phyloP scores from a whole-genome alignment of 108 stramenopile genomes.

The Cyclotella atomus region DNA sequence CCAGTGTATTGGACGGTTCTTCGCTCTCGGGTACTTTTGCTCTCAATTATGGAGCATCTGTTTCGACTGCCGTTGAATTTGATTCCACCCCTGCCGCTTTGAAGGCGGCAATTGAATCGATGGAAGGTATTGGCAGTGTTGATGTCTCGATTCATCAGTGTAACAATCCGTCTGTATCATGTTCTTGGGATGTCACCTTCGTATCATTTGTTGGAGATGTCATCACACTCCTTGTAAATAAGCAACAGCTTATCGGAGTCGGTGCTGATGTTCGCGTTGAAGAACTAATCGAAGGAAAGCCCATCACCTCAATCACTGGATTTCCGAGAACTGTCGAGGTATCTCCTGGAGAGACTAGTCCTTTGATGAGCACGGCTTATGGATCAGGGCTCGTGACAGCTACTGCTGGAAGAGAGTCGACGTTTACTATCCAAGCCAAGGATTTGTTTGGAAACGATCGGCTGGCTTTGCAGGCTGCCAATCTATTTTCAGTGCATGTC shows the following conservation, averaged over 20 bases:
- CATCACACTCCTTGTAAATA: slow-evolving; percentile 32
- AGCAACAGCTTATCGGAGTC: slow-evolving; percentile 40
- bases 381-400: slow-evolving; percentile 66
- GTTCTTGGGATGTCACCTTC: slow-evolving; percentile 67
- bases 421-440: slow-evolving; percentile 73
- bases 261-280: slow-evolving; percentile 37
- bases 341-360: slow-evolving; percentile 52
- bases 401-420: slow-evolving; percentile 56
- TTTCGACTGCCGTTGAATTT: slow-evolving; percentile 34
- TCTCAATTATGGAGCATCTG: slow-evolving; percentile 16
- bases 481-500: slow-evolving; percentile 52
- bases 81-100: slow-evolving; percentile 37
- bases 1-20: slow-evolving; percentile 18
- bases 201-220: slow-evolving; percentile 31
- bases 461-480: slow-evolving; percentile 41
- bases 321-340: slow-evolving; percentile 59
- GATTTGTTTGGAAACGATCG: slow-evolving; percentile 74
- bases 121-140: slow-evolving; percentile 40
- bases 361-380: slow-evolving; percentile 56
- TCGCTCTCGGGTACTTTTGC: slow-evolving; percentile 41
- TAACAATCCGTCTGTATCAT: slow-evolving; percentile 34
- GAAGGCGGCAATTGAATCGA: slow-evolving; percentile 41
- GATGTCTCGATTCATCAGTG: slow-evolving; percentile 40
- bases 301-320: slow-evolving; percentile 48
- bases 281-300: slow-evolving; percentile 40